A percentile compares a stretch with the other conserved stretches of the same genome.
Conservation (phyloP, 805 yeast species). For the Ogataea pini region DNA sequence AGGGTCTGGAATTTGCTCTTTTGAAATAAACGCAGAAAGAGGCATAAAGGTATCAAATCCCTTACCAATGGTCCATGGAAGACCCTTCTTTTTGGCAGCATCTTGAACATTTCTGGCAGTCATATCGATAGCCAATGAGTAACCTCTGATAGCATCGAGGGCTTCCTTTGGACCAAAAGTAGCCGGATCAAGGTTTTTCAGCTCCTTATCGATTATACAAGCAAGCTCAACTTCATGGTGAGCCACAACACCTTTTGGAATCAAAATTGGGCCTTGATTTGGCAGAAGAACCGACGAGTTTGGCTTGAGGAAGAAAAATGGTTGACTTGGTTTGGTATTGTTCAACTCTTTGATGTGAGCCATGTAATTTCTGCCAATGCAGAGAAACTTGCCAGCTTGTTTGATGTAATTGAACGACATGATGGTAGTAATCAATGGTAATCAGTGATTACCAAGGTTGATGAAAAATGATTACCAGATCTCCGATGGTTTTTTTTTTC, state of each 20-base stretch:
- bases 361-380: slow-evolving; percentile 97
- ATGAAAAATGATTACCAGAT: too few relatives aligned
- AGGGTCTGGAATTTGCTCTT: slow-evolving; percentile 66
- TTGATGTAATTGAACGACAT: slow-evolving; percentile 57
- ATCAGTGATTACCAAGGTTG: too few relatives aligned
- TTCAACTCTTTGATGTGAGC: slow-evolving; percentile 91
- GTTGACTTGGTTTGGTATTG: slow-evolving; percentile 78
- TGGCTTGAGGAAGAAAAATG: slow-evolving; percentile 93
- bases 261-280: slow-evolving; percentile 70
- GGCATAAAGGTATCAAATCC: slow-evolving; percentile 98
- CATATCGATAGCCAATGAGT: slow-evolving; percentile 87
- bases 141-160: slow-evolving; percentile 77
- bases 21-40: slow-evolving; percentile 70
- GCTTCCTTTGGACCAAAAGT: slow-evolving; percentile 67
- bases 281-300: slow-evolving; percentile 71
- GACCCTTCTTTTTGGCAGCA: slow-evolving; percentile 88
- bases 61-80: slow-evolving; percentile 96
- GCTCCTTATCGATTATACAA: slow-evolving; percentile 61
- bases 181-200: slow-evolving; percentile 60
- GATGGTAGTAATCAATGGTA: not conserved
- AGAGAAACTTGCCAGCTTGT: slow-evolving; percentile 74
- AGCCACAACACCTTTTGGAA: slow-evolving; percentile 77
- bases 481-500: not conserved
- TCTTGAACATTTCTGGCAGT: slow-evolving; percentile 96
- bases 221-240: slow-evolving; percentile 97